Evolutionary conservation across 1,284 basidiomycete genomes (phyloP).

Genomic region (Ustilago hordei): DNA sequence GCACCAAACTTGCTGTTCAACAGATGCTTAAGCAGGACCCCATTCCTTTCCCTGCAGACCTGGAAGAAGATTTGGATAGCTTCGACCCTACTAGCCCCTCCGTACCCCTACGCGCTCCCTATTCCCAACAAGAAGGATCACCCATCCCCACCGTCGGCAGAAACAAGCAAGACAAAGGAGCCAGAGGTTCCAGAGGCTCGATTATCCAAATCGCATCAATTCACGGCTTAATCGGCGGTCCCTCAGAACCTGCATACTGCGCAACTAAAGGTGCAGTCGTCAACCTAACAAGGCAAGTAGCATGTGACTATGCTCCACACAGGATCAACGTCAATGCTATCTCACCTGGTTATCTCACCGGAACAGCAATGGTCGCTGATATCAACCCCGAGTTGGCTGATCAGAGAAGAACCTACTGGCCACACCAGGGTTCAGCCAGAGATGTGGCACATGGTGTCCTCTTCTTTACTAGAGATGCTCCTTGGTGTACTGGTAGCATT

Average conservation of each 20-base stretch:
- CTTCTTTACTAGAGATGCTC: constrained; percentile 48
- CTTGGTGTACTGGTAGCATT: constrained; percentile 51
- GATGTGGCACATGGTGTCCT: constrained; percentile 49
- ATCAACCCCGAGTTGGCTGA: constrained; percentile 32
- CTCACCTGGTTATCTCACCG: constrained; percentile 39
- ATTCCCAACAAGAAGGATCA: constrained; percentile 20
- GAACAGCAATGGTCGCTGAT: constrained; percentile 47
- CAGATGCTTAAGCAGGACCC: constrained; percentile 53
- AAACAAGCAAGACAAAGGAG: constrained; percentile 31
- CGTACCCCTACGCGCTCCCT: constrained; percentile 21
- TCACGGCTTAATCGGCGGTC: constrained; percentile 52
- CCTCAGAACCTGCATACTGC: constrained; percentile 47
- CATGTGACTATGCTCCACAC: constrained; percentile 48
- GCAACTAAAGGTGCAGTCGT: constrained; percentile 46
- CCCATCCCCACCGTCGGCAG: constrained; percentile 37
- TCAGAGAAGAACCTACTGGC: constrained; percentile 42
- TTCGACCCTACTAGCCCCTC: constrained; percentile 20
- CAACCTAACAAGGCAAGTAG: constrained; percentile 47
- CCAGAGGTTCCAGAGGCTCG: constrained; percentile 39
- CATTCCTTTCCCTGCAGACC: constrained; percentile 36
- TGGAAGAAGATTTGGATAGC: constrained; percentile 47
- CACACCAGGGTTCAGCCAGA: constrained; percentile 40
- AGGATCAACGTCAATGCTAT: constrained; percentile 55
- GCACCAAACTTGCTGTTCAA: constrained; percentile 41
- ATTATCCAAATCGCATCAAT: constrained; percentile 52